Percentiles rank a stretch among this genome's conserved stretches.
Conservation (phyloP, 345 rosid species). For the Gossypium stocksii region DNA sequence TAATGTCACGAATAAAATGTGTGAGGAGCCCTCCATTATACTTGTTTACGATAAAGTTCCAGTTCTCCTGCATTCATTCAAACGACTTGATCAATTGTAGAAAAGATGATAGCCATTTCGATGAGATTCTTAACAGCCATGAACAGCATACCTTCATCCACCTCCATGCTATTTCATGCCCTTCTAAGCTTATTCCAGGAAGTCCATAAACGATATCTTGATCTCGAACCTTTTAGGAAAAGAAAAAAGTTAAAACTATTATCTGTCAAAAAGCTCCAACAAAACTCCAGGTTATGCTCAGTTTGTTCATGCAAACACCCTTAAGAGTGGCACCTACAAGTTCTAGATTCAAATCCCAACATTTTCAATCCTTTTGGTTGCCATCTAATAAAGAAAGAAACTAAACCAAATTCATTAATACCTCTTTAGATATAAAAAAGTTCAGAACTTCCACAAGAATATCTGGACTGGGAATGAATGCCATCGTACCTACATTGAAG, state of each 20-base stretch:
- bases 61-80: slow-evolving; percentile 36
- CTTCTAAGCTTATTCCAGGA: slow-evolving; percentile 52
- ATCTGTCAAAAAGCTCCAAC: not conserved
- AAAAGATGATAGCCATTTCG: not conserved
- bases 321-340: too few species aligned
- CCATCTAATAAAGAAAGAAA: not conserved
- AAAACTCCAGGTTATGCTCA: not conserved
- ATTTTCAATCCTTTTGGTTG: too few species aligned
- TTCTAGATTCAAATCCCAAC: too few species aligned
- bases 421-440: slow-evolving; percentile 76
- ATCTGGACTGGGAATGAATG: slow-evolving; percentile 58
- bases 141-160: slow-evolving; percentile 60
- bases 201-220: slow-evolving; percentile 85
- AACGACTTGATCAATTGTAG: not conserved
- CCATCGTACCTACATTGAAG: slow-evolving; percentile 56
- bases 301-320: too few species aligned
- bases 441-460: slow-evolving; percentile 63
- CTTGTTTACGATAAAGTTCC: slow-evolving; percentile 31
- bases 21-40: slow-evolving; percentile 30
- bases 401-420: slow-evolving; percentile 20
- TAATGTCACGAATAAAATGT: slow-evolving; percentile 21
- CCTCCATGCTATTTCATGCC: slow-evolving; percentile 85
- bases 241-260: not conserved
- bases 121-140: not conserved
- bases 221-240: slow-evolving; percentile 58